A percentile compares a stretch with the other conserved stretches of the same genome.
These are phyloP conservation scores for Plasmodiophora brassicae DNA, from an alignment of 208 protist genomes.

Conservation along the genomic window DNA sequence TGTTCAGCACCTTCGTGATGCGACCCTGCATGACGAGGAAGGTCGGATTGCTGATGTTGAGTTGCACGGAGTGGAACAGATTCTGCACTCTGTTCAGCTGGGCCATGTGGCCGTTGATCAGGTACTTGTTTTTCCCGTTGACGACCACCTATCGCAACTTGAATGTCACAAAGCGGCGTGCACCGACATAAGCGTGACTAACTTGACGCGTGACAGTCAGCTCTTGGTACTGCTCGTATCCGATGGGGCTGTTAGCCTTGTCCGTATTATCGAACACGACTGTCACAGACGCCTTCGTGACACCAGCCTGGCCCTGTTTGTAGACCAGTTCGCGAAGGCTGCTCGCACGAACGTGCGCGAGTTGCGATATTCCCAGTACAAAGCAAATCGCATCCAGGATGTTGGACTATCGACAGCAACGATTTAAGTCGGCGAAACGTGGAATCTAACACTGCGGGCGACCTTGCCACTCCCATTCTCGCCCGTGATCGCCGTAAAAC, in stretches of 20 bases:
- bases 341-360: slow-evolving; percentile 71
- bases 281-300: slow-evolving; percentile 97
- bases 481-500: slow-evolving; percentile 99
- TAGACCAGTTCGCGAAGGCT: slow-evolving; percentile 96
- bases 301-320: slow-evolving; percentile 96
- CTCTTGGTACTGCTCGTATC: slow-evolving; percentile 89
- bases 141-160: slow-evolving; percentile 75
- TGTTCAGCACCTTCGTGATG: slow-evolving; percentile 99
- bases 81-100: slow-evolving; percentile 93
- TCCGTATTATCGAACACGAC: slow-evolving; percentile 98
- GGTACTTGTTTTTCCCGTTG: slow-evolving; percentile 94
- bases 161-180: not conserved
- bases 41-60: slow-evolving; percentile 83
- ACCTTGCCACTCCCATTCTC: slow-evolving; percentile 99
- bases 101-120: slow-evolving; percentile 96
- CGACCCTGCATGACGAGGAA: slow-evolving; percentile 64
- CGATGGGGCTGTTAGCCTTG: slow-evolving; percentile 78
- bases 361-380: slow-evolving; percentile 98
- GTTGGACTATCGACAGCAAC: slow-evolving; percentile 76
- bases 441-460: slow-evolving; percentile 76
- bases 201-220: slow-evolving; percentile 93
- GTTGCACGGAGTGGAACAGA: slow-evolving; percentile 97
- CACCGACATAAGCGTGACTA: not conserved
- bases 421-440: not conserved
- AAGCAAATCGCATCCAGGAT: slow-evolving; percentile 99